Base-by-base conservation (phyloP, 2,329 filamentous ascomycete species). In the Phaeosphaeriaceae sp. region DNA sequence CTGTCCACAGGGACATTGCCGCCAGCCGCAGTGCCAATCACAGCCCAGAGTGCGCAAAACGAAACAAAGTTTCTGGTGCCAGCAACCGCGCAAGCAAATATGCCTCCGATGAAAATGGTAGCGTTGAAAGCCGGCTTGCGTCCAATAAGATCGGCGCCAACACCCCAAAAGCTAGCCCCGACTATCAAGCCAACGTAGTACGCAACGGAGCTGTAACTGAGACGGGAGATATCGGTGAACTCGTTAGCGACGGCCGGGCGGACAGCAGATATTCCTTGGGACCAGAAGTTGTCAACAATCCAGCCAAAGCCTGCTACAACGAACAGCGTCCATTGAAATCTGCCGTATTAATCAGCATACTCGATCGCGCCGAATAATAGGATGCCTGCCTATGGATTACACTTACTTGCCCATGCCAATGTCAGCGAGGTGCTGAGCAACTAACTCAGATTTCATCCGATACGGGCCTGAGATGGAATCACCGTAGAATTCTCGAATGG, bases 1-100 rank as follows among this genome's bases (percentile, higher is more conserved):
- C 82, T 84, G 60, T 86, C 83, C 2, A 86, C 83, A 0, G 83
- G 83, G 1, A 86, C 70, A 52, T 86, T 86, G 0, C 80, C 80
- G 13, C 47, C 50, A 6, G 50, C 47, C 13, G 50, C 46, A 2
- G 47, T 50, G 17, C 52, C 48, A 28, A 54, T 48, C 34, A 52
- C 42, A 11, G 52, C 52, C 52, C 42, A 47, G 6, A 46, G 37
- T 21, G 45, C 33, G 21, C 48, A 52, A 36, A 56, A 59, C 18
- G 44, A 52, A 16, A 52, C 46, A 20, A 58, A 58, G 47, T 56
- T 53, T 34, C 52, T 42, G 9, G 50, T 26, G 21, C 52, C 52
- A 28, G 48, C 52, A 8, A 56, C 55, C 3, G 50, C 47, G 33
- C 49, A 44, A n/a, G 34, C 55, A 33, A 56, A 58, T 12, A 58